These are phyloP conservation scores for Exophiala xenobiotica DNA, from an alignment of 2,329 filamentous ascomycete species.

Conservation along the genomic window DNA sequence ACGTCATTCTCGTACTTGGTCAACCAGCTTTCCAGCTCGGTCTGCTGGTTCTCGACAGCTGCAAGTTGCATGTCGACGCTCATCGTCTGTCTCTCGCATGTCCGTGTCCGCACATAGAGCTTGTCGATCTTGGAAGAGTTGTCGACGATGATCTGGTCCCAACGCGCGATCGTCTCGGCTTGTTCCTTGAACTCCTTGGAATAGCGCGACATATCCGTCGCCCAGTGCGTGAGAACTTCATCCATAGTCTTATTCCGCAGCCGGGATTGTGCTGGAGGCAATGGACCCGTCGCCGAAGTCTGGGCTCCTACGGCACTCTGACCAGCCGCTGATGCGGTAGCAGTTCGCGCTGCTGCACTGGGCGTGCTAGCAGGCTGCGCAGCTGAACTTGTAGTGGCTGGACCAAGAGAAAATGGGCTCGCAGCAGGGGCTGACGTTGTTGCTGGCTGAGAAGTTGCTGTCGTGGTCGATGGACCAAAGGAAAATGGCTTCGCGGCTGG, in stretches of 20 bases:
- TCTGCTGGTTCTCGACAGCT: slow-evolving; percentile 87
- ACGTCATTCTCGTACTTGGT: slow-evolving; percentile 91
- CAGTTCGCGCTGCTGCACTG: slow-evolving; percentile 10
- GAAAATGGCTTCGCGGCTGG: slow-evolving; percentile 27
- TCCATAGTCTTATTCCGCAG: slow-evolving; percentile 99
- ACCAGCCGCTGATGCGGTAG: slow-evolving; percentile 5
- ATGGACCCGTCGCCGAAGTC: slow-evolving; percentile 75
- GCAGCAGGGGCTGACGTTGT: slow-evolving; percentile 26
- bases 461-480: slow-evolving; percentile 30
- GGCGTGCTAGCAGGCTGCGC: slow-evolving; percentile 34
- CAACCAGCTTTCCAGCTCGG: slow-evolving; percentile 83
- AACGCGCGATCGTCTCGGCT: slow-evolving; percentile 79
- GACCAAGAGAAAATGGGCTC: slow-evolving; percentile 32
- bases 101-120: slow-evolving; percentile 85
- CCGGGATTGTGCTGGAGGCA: slow-evolving; percentile 76
- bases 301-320: slow-evolving; percentile 46
- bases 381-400: slow-evolving; percentile 35
- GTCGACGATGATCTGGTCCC: slow-evolving; percentile 89
- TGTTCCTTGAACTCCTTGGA: slow-evolving; percentile 95
- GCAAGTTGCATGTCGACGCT: slow-evolving; percentile 92
- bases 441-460: slow-evolving; percentile 28
- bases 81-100: slow-evolving; percentile 86
- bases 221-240: slow-evolving; percentile 96
- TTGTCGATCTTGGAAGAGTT: slow-evolving; percentile 95
- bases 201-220: slow-evolving; percentile 89